Percentiles rank a stretch among this genome's conserved stretches.
phyloP scores from a whole-genome alignment of 306 rosid species.

The Pterocarpus macrocarpus region DNA sequence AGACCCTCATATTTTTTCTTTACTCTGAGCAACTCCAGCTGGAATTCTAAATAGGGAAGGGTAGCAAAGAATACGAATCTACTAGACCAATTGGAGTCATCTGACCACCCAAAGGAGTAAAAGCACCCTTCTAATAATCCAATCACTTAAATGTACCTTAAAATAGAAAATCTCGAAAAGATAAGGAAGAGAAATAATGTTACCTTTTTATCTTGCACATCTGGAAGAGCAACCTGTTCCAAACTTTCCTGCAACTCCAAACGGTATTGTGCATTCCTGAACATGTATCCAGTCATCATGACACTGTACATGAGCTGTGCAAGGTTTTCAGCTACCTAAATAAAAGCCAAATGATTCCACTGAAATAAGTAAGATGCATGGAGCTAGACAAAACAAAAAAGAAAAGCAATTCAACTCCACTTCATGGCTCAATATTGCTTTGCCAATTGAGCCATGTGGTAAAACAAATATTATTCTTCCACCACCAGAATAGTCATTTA shows the following conservation, averaged over 20 bases:
- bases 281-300: slow-evolving; percentile 99
- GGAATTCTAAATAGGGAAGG: slow-evolving; percentile 9
- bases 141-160: slow-evolving; percentile 13
- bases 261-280: slow-evolving; percentile 92
- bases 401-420: slow-evolving; percentile 19
- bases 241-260: slow-evolving; percentile 94
- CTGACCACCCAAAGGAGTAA: slow-evolving; percentile 11
- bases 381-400: slow-evolving; percentile 29
- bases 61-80: slow-evolving; percentile 22
- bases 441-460: slow-evolving; percentile 31
- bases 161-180: slow-evolving; percentile 28
- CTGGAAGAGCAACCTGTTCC: slow-evolving; percentile 95
- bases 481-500: slow-evolving; percentile 14
- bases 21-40: slow-evolving; percentile 22
- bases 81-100: slow-evolving; percentile 5
- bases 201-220: slow-evolving; percentile 79
- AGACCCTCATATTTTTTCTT: neutral
- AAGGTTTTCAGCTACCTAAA: slow-evolving; percentile 97
- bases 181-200: slow-evolving; percentile 38
- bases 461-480: neutral
- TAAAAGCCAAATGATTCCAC: slow-evolving; percentile 44
- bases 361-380: slow-evolving; percentile 32
- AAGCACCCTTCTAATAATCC: slow-evolving; percentile 17
- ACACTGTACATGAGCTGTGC: slow-evolving; percentile 99
- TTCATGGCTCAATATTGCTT: slow-evolving; percentile 21